Base-by-base conservation (phyloP, 202 grass and related monocot genomes). In the Eragrostis tef region DNA sequence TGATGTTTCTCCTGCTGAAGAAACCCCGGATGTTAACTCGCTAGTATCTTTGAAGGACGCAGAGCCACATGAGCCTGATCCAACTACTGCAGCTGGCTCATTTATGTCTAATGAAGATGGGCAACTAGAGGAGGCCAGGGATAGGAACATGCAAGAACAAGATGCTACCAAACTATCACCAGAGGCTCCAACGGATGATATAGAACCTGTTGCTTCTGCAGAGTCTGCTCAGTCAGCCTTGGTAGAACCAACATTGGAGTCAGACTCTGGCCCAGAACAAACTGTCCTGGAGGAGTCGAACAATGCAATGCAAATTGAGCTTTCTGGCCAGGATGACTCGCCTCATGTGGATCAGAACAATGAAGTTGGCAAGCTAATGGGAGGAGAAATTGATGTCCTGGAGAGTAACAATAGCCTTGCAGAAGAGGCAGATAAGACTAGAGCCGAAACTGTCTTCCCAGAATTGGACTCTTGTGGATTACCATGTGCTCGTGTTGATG, bases 1-100 rank as follows among this genome's bases (percentile, higher is more conserved):
- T 57, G 34, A 62, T 70, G 81, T 8, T 64, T 66, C 62, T 64
- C 11, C 53, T 75, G 64, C 20, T 22, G 60, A 62, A 36, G 58
- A 29, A 5, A 7, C 19, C 21, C 19, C 2, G 39, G 22, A 6
- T 47, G 31, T 1, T 86, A 16, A 13, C 53, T 15, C 64, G 1
- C n/a, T 1, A 6, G 65, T 67, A 4, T 9, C 22, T 79, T 73
- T 26, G 34, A 45, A 74, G 21, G 51, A 26, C 53, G 51, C 16
- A 54, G 60, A 24, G 6, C 26, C 13, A 34, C 24, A 80, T 53
- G 56, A 74, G 9, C 29, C 36, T 70, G 53, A 71, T 61, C 27
- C 5, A 24, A 9, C 17, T 77, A 42, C 60, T 36, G 27, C 27
- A 24, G 14, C 52, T 34, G 65, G 36, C 10, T 24, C 41, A 12